Evolutionary conservation across 129 eudicot species (phyloP).

Genomic region (Lonicera japonica): DNA sequence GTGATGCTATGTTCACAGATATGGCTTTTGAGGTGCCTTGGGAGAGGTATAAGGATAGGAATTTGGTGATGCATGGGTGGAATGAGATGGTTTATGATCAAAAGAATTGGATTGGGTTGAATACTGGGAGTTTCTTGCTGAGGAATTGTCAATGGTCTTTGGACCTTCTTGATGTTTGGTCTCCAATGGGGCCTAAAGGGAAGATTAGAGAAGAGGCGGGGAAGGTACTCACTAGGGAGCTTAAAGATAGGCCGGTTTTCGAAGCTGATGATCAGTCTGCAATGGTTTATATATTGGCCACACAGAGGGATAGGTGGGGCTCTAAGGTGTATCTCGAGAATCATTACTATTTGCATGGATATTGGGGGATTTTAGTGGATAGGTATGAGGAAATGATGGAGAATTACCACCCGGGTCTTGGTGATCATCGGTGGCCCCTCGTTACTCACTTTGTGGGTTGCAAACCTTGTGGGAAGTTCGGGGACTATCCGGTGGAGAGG

Average conservation of each 20-base stretch:
- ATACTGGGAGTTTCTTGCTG: conserved; percentile 78
- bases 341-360: conserved; percentile 74
- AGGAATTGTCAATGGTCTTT: conserved; percentile 82
- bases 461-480: conserved; percentile 82
- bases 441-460: conserved; percentile 96
- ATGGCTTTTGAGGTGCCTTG: conserved; percentile 87
- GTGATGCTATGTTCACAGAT: conserved; percentile 94
- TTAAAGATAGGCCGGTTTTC: conserved; percentile 72
- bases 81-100: conserved; percentile 68
- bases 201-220: conserved; percentile 74
- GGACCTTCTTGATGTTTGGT: conserved; percentile 67
- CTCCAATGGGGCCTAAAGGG: conserved; percentile 91
- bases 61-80: conserved; percentile 84
- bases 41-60: conserved; percentile 66
- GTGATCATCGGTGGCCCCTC: conserved; percentile 92
- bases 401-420: conserved; percentile 69
- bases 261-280: conserved; percentile 97
- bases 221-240: conserved; percentile 55
- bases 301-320: conserved; percentile 71
- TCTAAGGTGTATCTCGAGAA: conserved; percentile 70
- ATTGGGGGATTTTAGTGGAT: conserved; percentile 90
- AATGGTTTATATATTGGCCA: conserved; percentile 66
- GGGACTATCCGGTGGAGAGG: conserved; percentile 83
- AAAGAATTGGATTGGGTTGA: conserved; percentile 87
- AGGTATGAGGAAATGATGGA: conserved; percentile 73